Base-by-base conservation (phyloP, 2,329 filamentous ascomycete species). In the Cordyceps pruinosa region DNA sequence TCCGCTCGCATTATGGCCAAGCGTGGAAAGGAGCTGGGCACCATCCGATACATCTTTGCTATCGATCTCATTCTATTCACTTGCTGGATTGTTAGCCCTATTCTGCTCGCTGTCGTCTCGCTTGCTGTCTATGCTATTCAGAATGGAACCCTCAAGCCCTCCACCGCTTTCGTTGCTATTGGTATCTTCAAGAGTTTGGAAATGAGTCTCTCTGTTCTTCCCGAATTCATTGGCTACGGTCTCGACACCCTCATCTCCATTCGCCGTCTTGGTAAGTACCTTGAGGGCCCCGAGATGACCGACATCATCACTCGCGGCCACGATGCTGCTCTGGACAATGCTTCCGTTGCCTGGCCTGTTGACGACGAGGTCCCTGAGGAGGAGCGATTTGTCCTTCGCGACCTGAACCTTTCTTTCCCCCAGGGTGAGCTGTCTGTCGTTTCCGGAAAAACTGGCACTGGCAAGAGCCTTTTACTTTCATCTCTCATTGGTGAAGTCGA, bases 91-190 rank as follows among this genome's bases (percentile, higher is more conserved):
- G 77, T 85, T 19, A 88, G 86, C 37, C 89, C 89, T 0, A 82
- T 93, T 25, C 75, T 89, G 60, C 78, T 94, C 4, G 84, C 89
- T 7, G 88, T 87, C 4, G 81, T 86, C 9, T 86, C 88, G 0
- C 75, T 94, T 2, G 80, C 85, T 2, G 79, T 84, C 0, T 92
- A 92, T 65, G 84, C 87, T 2, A 61, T 81, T 10, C 63, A 88
- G 0, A 70, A 90, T 61, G 85, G 84, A 5, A 73, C 75, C 0
- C 74, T 94, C 10, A 77, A 79, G 1, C 85, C 89, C 0, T 90
- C 88, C 0, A 80, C 92, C 12, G 89, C 89, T 2, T 94, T 94
- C 63, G 90, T 90, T 26, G 86, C 87, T 28, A 84, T 92, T 37
- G 84, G 86, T 10, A 78, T 92, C 46, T 90, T 94, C 69, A 83